A percentile compares a stretch with the other conserved stretches of the same genome.
Evolutionary conservation across 1,139 yeast species (phyloP).

Genomic region (Yamadazyma epiphylla): DNA sequence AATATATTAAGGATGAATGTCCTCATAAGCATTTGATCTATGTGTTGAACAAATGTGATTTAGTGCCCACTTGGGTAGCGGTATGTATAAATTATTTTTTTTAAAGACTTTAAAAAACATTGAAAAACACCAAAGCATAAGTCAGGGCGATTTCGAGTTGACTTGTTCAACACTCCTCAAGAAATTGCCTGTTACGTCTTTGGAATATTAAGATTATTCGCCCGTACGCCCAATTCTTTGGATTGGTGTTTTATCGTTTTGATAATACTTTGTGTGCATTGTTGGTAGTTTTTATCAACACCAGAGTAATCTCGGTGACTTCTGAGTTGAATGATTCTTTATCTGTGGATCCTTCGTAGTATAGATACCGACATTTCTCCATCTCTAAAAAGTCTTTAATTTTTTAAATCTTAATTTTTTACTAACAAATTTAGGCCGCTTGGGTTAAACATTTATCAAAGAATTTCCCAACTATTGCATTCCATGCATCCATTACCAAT

Average conservation of each 20-base stretch:
- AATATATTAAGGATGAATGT: conserved; percentile 87
- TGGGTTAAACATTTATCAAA: conserved; percentile 96
- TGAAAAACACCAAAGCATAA: conserved; percentile 46
- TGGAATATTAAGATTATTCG: conserved; percentile 77
- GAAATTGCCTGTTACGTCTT: conserved; percentile 90
- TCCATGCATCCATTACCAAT: conserved; percentile 96
- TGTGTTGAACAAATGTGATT: conserved; percentile 94
- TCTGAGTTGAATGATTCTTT: conserved; percentile 58
- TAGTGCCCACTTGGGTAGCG: conserved; percentile 99
- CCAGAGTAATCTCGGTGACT: conserved; percentile 43
- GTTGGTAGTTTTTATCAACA: conserved; percentile 39
- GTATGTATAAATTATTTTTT: conserved; percentile 57
- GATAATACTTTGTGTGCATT: conserved; percentile 43
- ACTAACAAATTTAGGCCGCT: conserved; percentile 80
- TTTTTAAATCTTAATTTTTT: conserved; percentile 11
- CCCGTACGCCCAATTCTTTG: conserved; percentile 25
- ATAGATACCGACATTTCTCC: conserved; percentile 58
- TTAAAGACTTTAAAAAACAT: background rate
- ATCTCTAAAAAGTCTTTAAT: too few relatives aligned
- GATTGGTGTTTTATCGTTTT: conserved; percentile 31
- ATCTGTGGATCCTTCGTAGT: conserved; percentile 57
- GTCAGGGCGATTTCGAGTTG: conserved; percentile 62
- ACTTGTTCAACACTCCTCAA: conserved; percentile 19
- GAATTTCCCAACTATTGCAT: conserved; percentile 91
- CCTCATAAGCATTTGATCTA: conserved; percentile 95